Evolutionary conservation across 176 grass and related monocot genomes (phyloP).

Genomic region (Saccharum spontaneum): DNA sequence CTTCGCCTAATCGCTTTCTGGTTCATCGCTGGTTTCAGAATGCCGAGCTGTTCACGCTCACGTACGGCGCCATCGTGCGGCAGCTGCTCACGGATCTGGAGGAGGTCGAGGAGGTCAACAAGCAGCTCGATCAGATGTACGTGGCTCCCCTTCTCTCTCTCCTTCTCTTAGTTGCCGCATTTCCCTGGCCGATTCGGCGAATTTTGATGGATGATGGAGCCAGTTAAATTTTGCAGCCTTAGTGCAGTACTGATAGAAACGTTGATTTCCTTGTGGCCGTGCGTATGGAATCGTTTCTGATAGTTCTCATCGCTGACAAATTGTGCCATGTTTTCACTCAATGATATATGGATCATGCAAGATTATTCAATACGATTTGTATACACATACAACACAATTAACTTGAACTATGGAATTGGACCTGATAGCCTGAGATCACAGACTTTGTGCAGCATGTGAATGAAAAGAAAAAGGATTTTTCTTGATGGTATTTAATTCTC

Average conservation of each 20-base stretch:
- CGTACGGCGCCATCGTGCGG: conserved; percentile 93
- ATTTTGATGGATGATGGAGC: not conserved
- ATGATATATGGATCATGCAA: not conserved
- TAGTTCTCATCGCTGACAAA: not conserved
- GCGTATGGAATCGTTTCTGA: not conserved
- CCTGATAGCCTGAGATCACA: not conserved
- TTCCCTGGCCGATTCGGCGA: not conserved
- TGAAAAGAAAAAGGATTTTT: not conserved
- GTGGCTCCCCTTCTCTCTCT: not conserved
- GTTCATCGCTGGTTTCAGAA: conserved; percentile 42
- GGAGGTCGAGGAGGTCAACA: conserved; percentile 99
- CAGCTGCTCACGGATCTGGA: conserved; percentile 98
- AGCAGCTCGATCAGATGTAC: conserved; percentile 99
- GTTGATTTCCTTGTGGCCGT: not conserved
- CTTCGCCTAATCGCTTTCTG: conserved; percentile 4
- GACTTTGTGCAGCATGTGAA: not conserved
- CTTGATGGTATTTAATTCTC: not conserved
- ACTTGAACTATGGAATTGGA: not conserved
- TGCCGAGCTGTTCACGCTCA: conserved; percentile 97
- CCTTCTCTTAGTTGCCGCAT: not conserved
- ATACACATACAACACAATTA: not conserved
- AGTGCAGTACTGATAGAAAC: not conserved
- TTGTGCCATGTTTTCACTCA: not conserved
- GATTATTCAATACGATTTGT: not conserved
- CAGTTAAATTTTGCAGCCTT: not conserved